A percentile compares a stretch with the other conserved stretches of the same genome.
Evolutionary conservation across 2,329 filamentous ascomycete genomes (phyloP).

Genomic region (Colletotrichum sp.): DNA sequence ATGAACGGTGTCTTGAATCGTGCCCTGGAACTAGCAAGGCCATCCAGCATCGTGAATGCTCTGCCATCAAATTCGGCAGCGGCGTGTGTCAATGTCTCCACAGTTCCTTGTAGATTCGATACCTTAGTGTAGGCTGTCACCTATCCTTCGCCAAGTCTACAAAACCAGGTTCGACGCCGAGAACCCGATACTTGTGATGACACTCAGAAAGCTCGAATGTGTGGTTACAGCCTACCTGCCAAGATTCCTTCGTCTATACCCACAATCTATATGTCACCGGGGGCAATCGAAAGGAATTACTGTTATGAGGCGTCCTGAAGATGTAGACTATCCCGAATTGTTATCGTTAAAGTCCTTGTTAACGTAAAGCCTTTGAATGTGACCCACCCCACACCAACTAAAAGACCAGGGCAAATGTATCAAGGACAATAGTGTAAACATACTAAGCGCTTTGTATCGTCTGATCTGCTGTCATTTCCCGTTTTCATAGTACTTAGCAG

Average conservation of each 20-base stretch:
- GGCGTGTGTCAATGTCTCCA: neutral
- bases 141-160: neutral
- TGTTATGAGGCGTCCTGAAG: neutral
- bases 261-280: neutral
- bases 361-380: neutral
- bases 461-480: neutral
- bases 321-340: fast-evolving
- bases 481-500: neutral
- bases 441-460: neutral
- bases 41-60: neutral
- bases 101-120: neutral
- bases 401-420: neutral
- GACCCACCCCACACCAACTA: neutral
- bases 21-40: neutral
- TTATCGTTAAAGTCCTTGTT: neutral
- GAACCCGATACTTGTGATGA: neutral
- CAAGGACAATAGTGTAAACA: neutral
- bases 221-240: neutral
- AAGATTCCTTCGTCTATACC: neutral
- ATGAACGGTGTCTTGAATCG: neutral
- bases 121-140: neutral
- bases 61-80: neutral
- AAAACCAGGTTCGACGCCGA: neutral
- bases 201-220: neutral
- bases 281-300: fast-evolving